Percentiles rank a stretch among this genome's conserved stretches.
Conservation (phyloP, 805 yeast species). For the Kodamaea leandrae region DNA sequence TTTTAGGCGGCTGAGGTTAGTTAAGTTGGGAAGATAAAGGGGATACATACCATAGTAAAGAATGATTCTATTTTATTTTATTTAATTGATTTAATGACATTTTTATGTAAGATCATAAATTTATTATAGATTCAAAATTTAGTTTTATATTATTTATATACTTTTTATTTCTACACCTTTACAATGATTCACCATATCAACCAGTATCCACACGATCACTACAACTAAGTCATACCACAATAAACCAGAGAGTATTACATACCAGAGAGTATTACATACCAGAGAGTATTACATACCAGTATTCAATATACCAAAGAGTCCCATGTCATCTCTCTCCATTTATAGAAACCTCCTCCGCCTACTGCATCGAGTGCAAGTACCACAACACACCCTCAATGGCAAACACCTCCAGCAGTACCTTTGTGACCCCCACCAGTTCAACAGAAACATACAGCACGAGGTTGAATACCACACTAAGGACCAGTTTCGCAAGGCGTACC, state of each 20-base stretch:
- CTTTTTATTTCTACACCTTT: too few relatives aligned
- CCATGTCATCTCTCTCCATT: neutral
- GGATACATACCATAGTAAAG: neutral
- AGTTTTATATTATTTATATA: too few relatives aligned
- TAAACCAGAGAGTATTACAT: too few relatives aligned
- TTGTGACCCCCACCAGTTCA: neutral
- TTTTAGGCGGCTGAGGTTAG: slow-evolving; percentile 7
- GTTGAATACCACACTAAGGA: slow-evolving; percentile 1
- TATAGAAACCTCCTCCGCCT: neutral
- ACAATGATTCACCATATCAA: too few relatives aligned
- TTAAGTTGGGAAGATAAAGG: neutral
- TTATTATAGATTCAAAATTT: too few relatives aligned
- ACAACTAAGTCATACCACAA: too few relatives aligned
- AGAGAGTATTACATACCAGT: neutral
- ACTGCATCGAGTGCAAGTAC: neutral
- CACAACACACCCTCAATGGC: neutral
- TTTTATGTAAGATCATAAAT: too few relatives aligned
- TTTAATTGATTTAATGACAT: too few relatives aligned
- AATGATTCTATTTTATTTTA: too few relatives aligned
- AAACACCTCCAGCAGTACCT: neutral
- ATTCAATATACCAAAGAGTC: neutral
- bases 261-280: too few relatives aligned
- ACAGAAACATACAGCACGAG: slow-evolving; percentile 2
- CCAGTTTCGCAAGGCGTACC: neutral
- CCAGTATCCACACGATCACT: too few relatives aligned